Evolutionary conservation across 306 rosid species (phyloP).

Genomic region (Quercus rubra): DNA sequence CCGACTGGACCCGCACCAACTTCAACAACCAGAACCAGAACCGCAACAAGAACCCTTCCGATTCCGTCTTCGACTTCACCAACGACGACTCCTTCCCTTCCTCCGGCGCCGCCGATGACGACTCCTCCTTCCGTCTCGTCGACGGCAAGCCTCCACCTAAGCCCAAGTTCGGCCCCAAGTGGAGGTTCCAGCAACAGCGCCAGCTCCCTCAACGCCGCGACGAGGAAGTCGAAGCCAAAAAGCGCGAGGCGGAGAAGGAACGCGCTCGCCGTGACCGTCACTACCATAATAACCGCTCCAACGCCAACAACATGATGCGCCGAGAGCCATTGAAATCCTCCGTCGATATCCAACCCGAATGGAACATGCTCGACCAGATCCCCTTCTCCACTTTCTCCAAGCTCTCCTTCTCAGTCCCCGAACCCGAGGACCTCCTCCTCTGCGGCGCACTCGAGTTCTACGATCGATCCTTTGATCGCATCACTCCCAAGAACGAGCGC

Average conservation of each 20-base stretch:
- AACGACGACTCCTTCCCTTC: slow-evolving; percentile 80
- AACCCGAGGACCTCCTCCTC: slow-evolving; percentile 77
- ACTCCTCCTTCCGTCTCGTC: slow-evolving; percentile 69
- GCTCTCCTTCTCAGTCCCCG: slow-evolving; percentile 77
- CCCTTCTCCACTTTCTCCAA: slow-evolving; percentile 88
- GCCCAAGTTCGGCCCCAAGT: slow-evolving; percentile 78
- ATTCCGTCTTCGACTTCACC: slow-evolving; percentile 81
- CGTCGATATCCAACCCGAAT: slow-evolving; percentile 88
- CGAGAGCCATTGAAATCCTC: slow-evolving; percentile 90
- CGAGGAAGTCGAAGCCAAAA: slow-evolving; percentile 81
- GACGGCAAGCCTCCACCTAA: slow-evolving; percentile 90
- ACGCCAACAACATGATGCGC: slow-evolving; percentile 52
- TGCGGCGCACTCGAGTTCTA: slow-evolving; percentile 82
- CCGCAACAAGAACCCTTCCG: slow-evolving; percentile 65
- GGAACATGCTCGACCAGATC: slow-evolving; percentile 96
- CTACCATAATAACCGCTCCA: slow-evolving; percentile 69
- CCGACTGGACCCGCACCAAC: slow-evolving; percentile 77
- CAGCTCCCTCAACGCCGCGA: slow-evolving; percentile 97
- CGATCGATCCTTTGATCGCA: slow-evolving; percentile 67
- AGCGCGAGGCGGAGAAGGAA: slow-evolving; percentile 90
- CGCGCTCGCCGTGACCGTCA: slow-evolving; percentile 85
- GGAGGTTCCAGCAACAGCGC: slow-evolving; percentile 77
- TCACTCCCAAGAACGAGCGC: slow-evolving; percentile 80
- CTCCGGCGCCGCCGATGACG: slow-evolving; percentile 48
- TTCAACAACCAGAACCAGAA: slow-evolving; percentile 47